Conservation (phyloP, 2,329 filamentous ascomycete genomes). For the Sporothrix brunneoviolacea region DNA sequence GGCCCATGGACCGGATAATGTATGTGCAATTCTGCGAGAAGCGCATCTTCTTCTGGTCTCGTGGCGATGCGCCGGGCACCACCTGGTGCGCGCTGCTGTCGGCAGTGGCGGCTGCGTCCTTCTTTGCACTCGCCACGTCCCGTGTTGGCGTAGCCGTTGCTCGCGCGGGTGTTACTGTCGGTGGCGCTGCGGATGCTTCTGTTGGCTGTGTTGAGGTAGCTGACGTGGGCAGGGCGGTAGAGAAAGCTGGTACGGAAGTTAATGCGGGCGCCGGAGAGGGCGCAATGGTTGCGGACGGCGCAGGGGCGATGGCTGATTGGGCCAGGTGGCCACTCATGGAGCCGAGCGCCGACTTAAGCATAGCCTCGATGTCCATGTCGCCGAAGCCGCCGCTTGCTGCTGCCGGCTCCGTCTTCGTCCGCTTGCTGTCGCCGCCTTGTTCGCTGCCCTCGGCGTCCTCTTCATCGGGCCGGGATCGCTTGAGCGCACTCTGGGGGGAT, state of each 20-base stretch:
- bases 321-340: conserved; percentile 19
- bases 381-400: too few relatives aligned
- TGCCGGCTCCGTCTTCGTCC: conserved; percentile 19
- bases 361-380: conserved; percentile 23
- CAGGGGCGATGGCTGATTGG: not conserved
- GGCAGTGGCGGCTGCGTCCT: not conserved
- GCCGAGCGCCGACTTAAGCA: conserved; percentile 26
- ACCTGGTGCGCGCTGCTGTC: not conserved
- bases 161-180: not conserved
- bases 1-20: conserved; percentile 30
- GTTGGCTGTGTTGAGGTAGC: not conserved
- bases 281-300: not conserved
- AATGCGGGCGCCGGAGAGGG: not conserved
- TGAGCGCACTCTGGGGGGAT: conserved; percentile 17
- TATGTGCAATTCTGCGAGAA: conserved; percentile 28
- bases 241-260: not conserved
- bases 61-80: conserved; percentile 17
- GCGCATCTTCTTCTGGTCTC: conserved; percentile 28
- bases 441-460: conserved; percentile 3
- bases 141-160: not conserved
- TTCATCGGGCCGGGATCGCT: conserved; percentile 22
- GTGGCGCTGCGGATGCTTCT: not conserved
- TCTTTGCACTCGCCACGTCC: not conserved
- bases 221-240: not conserved
- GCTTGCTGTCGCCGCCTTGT: conserved; percentile 17